phyloP scores from a whole-genome alignment of 2,329 filamentous ascomycete genomes.

The Microsporum audouinii region DNA sequence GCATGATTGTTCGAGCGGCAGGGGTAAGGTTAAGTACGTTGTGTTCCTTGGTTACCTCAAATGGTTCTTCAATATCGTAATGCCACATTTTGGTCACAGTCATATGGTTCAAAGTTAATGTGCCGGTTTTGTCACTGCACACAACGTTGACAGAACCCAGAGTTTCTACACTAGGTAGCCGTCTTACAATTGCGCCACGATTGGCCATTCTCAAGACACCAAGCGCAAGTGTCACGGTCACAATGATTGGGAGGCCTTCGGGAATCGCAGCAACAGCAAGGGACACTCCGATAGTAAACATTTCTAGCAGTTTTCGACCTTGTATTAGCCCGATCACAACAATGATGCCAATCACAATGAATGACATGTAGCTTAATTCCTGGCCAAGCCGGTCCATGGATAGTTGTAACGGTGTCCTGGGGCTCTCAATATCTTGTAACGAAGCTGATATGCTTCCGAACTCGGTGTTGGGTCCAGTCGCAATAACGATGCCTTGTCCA shows the following conservation, averaged over 20 bases:
- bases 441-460: conserved; percentile 95
- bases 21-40: conserved; percentile 50
- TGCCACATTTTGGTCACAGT: conserved; percentile 95
- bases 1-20: conserved; percentile 67
- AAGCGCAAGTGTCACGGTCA: conserved; percentile 88
- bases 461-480: conserved; percentile 83
- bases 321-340: conserved; percentile 82
- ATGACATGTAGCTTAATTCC: conserved; percentile 92
- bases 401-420: conserved; percentile 80
- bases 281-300: conserved; percentile 96
- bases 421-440: conserved; percentile 87
- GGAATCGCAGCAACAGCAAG: conserved; percentile 93
- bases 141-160: conserved; percentile 99
- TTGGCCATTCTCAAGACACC: conserved; percentile 95
- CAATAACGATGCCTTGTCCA: conserved; percentile 93
- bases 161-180: conserved; percentile 93
- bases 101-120: conserved; percentile 96
- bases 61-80: conserved; percentile 54
- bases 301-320: conserved; percentile 79
- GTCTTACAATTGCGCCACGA: conserved; percentile 86
- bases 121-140: conserved; percentile 96
- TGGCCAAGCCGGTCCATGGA: conserved; percentile 97
- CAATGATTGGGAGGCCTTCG: conserved; percentile 92
- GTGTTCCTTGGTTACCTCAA: conserved; percentile 47
- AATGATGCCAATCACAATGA: conserved; percentile 86